Evolutionary conservation across 164 flowering plant genomes (phyloP).

Genomic region (Malania oleifera): DNA sequence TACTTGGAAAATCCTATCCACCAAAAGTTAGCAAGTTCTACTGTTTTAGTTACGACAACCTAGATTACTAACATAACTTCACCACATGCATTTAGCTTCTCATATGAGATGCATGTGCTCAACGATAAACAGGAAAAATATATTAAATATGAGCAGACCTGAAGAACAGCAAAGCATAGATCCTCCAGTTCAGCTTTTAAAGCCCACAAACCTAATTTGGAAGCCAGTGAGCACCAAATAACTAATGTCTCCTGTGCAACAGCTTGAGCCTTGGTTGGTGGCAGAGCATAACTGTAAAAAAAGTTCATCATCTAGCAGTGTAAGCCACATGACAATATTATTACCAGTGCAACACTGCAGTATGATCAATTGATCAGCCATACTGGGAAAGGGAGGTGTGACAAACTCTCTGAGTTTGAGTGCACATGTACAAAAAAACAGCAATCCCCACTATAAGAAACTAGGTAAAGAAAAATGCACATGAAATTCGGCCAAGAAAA

Average conservation of each 20-base stretch:
- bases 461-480: neutral
- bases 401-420: too few relatives aligned
- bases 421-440: neutral
- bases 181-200: conserved; percentile 94
- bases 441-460: neutral
- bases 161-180: conserved; percentile 92
- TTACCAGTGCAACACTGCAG: neutral
- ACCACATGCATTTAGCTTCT: neutral
- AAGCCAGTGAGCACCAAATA: conserved; percentile 97
- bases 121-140: neutral
- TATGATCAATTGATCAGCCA: neutral
- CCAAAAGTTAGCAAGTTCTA: too few relatives aligned
- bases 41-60: too few relatives aligned
- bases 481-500: neutral
- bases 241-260: conserved; percentile 88
- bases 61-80: neutral
- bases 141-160: conserved; percentile 40
- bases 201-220: conserved; percentile 94
- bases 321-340: neutral
- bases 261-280: conserved; percentile 77
- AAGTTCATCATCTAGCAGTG: neutral
- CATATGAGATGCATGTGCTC: neutral
- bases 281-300: conserved; percentile 67
- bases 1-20: too few relatives aligned
- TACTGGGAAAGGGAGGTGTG: too few relatives aligned